Evolutionary conservation across 2,329 filamentous ascomycete species (phyloP), one percentile per base, ranked within the genome.

Genomic region (Calonectria montana): DNA sequence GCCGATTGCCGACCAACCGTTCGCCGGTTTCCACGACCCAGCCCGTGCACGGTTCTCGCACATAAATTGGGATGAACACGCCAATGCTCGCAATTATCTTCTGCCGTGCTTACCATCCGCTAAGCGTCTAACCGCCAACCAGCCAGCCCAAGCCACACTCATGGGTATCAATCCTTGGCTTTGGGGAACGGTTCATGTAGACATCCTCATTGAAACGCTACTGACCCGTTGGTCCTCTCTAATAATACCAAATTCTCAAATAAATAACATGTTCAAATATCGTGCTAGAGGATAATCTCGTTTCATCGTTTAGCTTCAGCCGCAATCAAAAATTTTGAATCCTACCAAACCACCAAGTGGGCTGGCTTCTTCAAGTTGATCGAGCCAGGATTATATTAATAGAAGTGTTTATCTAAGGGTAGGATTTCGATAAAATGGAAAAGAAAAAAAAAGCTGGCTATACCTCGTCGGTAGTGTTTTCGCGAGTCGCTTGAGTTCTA

Each of bases 61-160:
- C 45, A 70, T 70, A 70, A 39, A 70, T 66, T 66, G 63, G 63
- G 68, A 70, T 70, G 68, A 66, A 70, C 37, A 55, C 25, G 39
- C 62, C 43, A 23, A 39, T 59, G 53, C 53, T 63, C 67, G 61
- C 62, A 61, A 53, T 53, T 53, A 8, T 43, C 21, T 39, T 65
- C 43, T 66, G 37, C 35, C 27, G 48, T 41, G 39, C 21, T 59
- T 59, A 39, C 53, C 29, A 39, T 21, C 31, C n/a, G n/a, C n/a
- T n/a, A n/a, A 37, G n/a, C 37, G 53, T 50, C 57, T 23, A 53
- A 43, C 62, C 53, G 35, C 45, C 21, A 31, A 16, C 15, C n/a
- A 31, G 59, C 63, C 57, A 53, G 47, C 53, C 21, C 10, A 27
- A 31, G 59, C 55, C 57, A 64, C 47, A 55, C 15, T 37, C 69